Conservation (phyloP, 352 stramenopile species). For the Thraustotheca clavata region DNA sequence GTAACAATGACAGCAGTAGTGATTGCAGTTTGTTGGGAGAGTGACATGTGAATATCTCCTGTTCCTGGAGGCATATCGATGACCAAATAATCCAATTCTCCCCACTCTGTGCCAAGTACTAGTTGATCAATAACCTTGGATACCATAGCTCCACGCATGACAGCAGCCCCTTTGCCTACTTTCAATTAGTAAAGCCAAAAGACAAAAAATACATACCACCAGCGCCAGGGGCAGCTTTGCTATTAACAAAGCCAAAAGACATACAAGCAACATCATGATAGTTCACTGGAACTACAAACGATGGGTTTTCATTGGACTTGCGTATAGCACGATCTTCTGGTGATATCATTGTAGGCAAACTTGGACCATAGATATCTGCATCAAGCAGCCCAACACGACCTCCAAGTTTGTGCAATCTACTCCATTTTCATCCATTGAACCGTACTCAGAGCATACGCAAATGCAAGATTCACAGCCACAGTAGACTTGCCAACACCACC, state of each 20-base stretch:
- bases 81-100: constrained; percentile 75
- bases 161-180: constrained; percentile 68
- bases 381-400: constrained; percentile 97
- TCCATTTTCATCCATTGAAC: background rate
- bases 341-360: constrained; percentile 94
- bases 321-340: constrained; percentile 57
- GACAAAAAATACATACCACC: constrained; percentile 34
- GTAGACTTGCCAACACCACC: constrained; percentile 99
- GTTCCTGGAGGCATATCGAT: constrained; percentile 99
- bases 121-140: constrained; percentile 94
- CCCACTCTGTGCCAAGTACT: constrained; percentile 94
- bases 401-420: constrained; percentile 80
- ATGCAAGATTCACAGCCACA: constrained; percentile 98
- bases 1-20: constrained; percentile 98
- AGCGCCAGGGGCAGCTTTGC: constrained; percentile 68
- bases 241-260: constrained; percentile 90
- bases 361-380: constrained; percentile 98
- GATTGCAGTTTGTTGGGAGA: constrained; percentile 96
- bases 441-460: constrained; percentile 38
- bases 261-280: constrained; percentile 89
- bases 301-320: constrained; percentile 52
- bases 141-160: constrained; percentile 98
- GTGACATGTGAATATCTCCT: constrained; percentile 98
- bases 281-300: constrained; percentile 73
- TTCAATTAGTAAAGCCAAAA: constrained; percentile 27